Conservation (phyloP, 2,329 filamentous ascomycete genomes). For the Penicillium sp. region DNA sequence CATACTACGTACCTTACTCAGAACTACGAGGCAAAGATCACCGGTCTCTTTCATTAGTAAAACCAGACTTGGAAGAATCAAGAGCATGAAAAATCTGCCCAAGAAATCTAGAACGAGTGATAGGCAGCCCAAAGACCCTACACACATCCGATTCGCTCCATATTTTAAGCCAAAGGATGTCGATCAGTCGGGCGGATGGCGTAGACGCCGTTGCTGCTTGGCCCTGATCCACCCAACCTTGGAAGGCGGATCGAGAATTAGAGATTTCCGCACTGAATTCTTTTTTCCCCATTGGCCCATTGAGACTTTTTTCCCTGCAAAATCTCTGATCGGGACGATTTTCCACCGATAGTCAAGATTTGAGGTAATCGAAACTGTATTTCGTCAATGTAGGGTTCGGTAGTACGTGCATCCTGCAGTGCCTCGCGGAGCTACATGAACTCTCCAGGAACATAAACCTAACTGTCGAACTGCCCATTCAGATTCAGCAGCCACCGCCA, state of each 20-base stretch:
- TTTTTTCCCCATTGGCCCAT: not conserved
- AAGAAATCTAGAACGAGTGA: conserved; percentile 19
- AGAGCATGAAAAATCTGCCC: not conserved
- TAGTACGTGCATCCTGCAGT: too few relatives aligned
- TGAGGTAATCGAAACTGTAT: too few relatives aligned
- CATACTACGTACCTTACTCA: too few relatives aligned
- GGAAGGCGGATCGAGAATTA: not conserved
- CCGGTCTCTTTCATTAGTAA: not conserved
- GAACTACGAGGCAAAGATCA: too few relatives aligned
- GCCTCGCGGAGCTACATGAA: too few relatives aligned
- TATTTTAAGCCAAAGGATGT: not conserved
- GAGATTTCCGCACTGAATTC: not conserved
- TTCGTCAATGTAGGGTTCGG: too few relatives aligned
- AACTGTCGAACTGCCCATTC: conserved; percentile 5
- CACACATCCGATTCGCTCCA: conserved; percentile 2
- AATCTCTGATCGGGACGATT: not conserved
- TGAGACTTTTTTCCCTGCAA: not conserved
- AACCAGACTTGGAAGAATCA: not conserved
- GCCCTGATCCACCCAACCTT: not conserved
- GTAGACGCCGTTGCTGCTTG: not conserved
- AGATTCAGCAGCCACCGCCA: not conserved
- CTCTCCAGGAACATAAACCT: not conserved
- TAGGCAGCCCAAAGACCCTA: conserved; percentile 16
- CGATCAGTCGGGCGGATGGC: conserved; percentile 5
- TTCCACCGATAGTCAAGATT: not conserved